A percentile compares a stretch with the other conserved stretches of the same genome.
Evolutionary conservation across 257 asterid genomes (phyloP).

Genomic region (Solanum medicagineum): DNA sequence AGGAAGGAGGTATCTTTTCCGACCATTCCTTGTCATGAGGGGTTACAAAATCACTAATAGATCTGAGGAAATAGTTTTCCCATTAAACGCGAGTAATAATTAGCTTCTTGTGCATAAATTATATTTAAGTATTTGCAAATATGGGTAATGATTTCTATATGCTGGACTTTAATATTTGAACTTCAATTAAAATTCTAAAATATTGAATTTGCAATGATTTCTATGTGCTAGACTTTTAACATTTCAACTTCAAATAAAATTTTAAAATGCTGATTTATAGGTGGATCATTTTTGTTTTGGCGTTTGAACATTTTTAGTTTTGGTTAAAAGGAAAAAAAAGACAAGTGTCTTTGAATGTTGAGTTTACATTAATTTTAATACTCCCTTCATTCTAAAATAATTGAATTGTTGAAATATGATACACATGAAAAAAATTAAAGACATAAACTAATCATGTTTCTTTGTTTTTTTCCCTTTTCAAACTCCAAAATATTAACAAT

Average conservation of each 20-base stretch:
- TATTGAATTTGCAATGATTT: too few relatives aligned
- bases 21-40: not conserved
- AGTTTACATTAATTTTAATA: not conserved
- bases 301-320: not conserved
- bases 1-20: not conserved
- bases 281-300: not conserved
- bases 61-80: not conserved
- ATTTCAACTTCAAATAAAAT: not conserved
- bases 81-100: not conserved
- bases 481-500: too few relatives aligned
- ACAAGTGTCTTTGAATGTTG: not conserved
- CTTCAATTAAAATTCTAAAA: not conserved
- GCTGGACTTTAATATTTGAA: not conserved
- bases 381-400: not conserved
- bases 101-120: not conserved
- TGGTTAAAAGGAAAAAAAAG: not conserved
- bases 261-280: not conserved
- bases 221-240: too few relatives aligned
- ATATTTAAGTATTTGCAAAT: not conserved
- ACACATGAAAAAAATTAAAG: too few relatives aligned
- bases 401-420: too few relatives aligned
- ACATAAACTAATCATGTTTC: too few relatives aligned
- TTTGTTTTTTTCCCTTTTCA: too few relatives aligned
- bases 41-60: not conserved
- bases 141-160: not conserved